phyloP scores from a whole-genome alignment of 441 rosid genomes.

The Capsella rubella region DNA sequence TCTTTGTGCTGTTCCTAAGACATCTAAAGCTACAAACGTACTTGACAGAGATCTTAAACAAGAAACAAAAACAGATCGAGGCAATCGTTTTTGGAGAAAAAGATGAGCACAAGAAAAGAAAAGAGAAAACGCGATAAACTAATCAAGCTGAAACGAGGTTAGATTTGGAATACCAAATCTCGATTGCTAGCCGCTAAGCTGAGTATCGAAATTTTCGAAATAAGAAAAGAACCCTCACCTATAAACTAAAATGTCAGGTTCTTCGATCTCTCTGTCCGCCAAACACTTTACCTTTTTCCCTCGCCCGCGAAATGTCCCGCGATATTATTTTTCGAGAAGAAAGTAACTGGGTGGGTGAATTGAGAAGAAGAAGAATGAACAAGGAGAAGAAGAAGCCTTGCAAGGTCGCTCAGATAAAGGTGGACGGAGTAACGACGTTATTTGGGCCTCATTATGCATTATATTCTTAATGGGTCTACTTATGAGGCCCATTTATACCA shows the following conservation, averaged over 20 bases:
- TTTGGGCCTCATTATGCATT: slow-evolving; percentile 11
- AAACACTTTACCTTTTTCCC: slow-evolving; percentile 24
- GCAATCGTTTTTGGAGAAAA: slow-evolving; percentile 7
- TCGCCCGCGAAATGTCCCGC: slow-evolving; percentile 35
- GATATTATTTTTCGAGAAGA: slow-evolving; percentile 31
- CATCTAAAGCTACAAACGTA: background rate
- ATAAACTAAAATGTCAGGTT: slow-evolving; percentile 5
- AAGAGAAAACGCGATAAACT: background rate
- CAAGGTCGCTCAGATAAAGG: background rate
- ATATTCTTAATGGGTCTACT: background rate
- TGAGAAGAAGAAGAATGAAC: background rate
- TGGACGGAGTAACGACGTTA: slow-evolving; percentile 2
- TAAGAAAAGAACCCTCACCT: slow-evolving; percentile 1
- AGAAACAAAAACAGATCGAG: slow-evolving; percentile 10
- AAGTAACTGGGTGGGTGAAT: slow-evolving; percentile 27
- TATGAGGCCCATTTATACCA: slow-evolving; percentile 1
- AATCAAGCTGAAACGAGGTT: slow-evolving; percentile 24
- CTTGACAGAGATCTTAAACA: slow-evolving; percentile 22
- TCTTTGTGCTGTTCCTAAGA: background rate
- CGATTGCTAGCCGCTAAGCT: slow-evolving; percentile 24
- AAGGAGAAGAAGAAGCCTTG: slow-evolving; percentile 3
- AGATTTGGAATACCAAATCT: background rate
- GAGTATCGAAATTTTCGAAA: background rate
- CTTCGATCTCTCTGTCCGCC: background rate
- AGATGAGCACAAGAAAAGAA: background rate